Evolutionary conservation across 768 basidiomycete species (phyloP).

Genomic region (Termitomyces sp.): DNA sequence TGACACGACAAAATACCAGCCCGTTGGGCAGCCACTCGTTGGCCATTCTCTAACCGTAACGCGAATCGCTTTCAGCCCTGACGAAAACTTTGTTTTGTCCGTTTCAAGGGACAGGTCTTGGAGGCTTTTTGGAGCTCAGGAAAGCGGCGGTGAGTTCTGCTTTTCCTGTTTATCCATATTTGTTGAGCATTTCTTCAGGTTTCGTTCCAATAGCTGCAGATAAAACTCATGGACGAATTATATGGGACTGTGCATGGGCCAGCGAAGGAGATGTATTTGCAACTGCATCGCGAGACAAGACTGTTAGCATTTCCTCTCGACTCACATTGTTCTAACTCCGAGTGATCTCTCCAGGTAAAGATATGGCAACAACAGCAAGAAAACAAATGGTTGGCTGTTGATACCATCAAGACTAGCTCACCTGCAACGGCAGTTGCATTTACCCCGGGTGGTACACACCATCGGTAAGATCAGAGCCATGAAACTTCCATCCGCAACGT

Average conservation of each 20-base stretch:
- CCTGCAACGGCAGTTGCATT: slow-evolving; percentile 84
- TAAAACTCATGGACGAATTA: slow-evolving; percentile 88
- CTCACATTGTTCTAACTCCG: background rate
- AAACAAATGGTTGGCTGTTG: slow-evolving; percentile 52
- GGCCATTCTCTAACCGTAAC: slow-evolving; percentile 93
- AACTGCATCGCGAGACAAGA: slow-evolving; percentile 95
- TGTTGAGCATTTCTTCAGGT: slow-evolving; percentile 34
- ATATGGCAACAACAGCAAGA: slow-evolving; percentile 60
- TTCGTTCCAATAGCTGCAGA: slow-evolving; percentile 65
- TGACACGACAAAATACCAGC: slow-evolving; percentile 68
- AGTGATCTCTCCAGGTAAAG: slow-evolving; percentile 57
- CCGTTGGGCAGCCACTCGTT: slow-evolving; percentile 65
- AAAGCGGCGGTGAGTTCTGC: slow-evolving; percentile 36
- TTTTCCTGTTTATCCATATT: background rate
- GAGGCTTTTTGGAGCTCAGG: slow-evolving; percentile 66
- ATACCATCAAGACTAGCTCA: slow-evolving; percentile 68
- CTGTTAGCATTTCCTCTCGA: slow-evolving; percentile 44
- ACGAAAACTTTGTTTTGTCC: slow-evolving; percentile 76
- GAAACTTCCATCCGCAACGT: background rate
- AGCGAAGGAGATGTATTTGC: slow-evolving; percentile 76
- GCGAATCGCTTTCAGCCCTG: slow-evolving; percentile 83
- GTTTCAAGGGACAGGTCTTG: slow-evolving; percentile 93
- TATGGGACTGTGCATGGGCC: slow-evolving; percentile 95
- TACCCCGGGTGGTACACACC: slow-evolving; percentile 26
- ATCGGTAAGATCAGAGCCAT: slow-evolving; percentile 35